Evolutionary conservation across 129 eudicot species (phyloP), one percentile per base, ranked within the genome.

Genomic region (Artemisia tridentata): DNA sequence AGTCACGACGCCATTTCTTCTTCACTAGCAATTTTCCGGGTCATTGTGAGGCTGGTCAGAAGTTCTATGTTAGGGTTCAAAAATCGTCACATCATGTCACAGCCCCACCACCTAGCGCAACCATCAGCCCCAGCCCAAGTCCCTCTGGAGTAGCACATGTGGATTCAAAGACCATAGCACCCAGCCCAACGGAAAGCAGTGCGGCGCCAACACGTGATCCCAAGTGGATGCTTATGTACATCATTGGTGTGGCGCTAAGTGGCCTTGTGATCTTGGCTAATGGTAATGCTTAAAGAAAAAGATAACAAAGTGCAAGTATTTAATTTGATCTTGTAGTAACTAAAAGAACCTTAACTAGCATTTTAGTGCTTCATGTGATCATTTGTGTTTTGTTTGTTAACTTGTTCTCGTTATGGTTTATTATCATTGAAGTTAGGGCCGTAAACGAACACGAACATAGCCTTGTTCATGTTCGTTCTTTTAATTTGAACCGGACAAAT

Each of bases 21-120:
- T 89, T 86, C 81, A 78, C 88, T 2, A 81, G 88, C 56, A 38
- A 83, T 49, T 7, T 80, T 45, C 78, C 88, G 0, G 90, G 83
- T 34, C 96, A 84, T 19, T 86, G 96, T 2, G 52, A 84, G 61
- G 48, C 78, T 10, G 96, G 96, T 1, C 92, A 86, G 43, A 86
- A 78, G 58, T 80, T 86, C 2, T 83, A 86, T 49, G 68, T 82
- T 7, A 83, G 87, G 48, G 88, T 81, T 9, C 75, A 38, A 38
- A 38, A 38, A 38, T 8, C 10, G 45, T 38, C 45, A 1, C 45
- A 38, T 7, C 45, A 38, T 38, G 45, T 69, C 0, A 75, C 69
- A 34, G 8, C 31, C 18, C 47, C 47, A 5, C 12, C 57, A 7
- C 16, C 71, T 5, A 34, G 9, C 41, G 0, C 41, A 34, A 34